Evolutionary conservation across 2,329 filamentous ascomycete genomes (phyloP).

Genomic region (Aspergillus sergii): DNA sequence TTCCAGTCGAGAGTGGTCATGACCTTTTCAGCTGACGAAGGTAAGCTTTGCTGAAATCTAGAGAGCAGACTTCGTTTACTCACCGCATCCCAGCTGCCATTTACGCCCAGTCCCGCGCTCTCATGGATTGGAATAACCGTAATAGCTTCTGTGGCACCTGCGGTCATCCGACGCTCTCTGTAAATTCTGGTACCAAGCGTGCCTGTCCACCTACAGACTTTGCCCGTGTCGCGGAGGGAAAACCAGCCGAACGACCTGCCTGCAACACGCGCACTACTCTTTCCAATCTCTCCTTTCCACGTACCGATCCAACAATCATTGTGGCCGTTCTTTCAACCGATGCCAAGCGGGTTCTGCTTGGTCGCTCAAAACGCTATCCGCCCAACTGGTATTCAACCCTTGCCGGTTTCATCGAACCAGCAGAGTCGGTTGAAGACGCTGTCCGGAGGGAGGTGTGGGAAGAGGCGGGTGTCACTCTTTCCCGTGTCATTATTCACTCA

Average conservation of each 20-base stretch:
- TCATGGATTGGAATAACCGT: constrained; percentile 91
- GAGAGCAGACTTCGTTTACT: constrained; percentile 3
- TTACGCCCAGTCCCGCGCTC: constrained; percentile 82
- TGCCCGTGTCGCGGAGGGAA: constrained; percentile 33
- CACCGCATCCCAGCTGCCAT: constrained; percentile 67
- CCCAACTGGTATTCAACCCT: constrained; percentile 85
- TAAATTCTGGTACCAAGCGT: constrained; percentile 49
- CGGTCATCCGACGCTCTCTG: constrained; percentile 72
- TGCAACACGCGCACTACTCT: constrained; percentile 83
- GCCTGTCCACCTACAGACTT: constrained; percentile 48
- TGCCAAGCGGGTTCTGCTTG: constrained; percentile 76
- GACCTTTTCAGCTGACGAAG: constrained; percentile 62
- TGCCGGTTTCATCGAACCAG: constrained; percentile 82
- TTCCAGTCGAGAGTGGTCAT: constrained; percentile 67
- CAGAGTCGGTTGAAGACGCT: constrained; percentile 82
- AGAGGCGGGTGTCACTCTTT: constrained; percentile 75
- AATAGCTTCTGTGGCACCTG: constrained; percentile 92
- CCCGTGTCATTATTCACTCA: constrained; percentile 77
- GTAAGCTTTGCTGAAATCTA: constrained; percentile 44
- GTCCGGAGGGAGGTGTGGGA: constrained; percentile 85
- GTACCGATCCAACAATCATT: constrained; percentile 93
- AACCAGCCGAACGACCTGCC: constrained; percentile 55
- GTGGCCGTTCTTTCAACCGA: constrained; percentile 86
- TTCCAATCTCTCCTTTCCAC: constrained; percentile 88
- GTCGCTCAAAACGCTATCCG: constrained; percentile 82